Conservation (phyloP, 495 filamentous ascomycete species). For the Penicillium simplicissimum region DNA sequence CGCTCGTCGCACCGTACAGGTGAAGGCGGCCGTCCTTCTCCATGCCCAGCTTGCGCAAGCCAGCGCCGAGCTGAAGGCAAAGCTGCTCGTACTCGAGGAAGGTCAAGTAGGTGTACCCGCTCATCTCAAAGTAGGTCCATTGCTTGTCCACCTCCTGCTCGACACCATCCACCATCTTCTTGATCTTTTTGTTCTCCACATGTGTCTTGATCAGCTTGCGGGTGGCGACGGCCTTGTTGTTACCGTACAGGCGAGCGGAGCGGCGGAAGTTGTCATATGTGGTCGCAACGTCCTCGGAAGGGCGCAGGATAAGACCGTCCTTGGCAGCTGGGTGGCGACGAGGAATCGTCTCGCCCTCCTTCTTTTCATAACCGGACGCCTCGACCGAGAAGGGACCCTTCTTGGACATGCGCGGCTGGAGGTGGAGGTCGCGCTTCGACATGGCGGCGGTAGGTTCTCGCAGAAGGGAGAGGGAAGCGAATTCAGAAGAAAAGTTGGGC, state of each 20-base stretch:
- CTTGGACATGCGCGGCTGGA: conserved; percentile 63
- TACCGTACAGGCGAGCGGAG: conserved; percentile 80
- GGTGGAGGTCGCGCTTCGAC: conserved; percentile 51
- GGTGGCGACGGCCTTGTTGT: conserved; percentile 80
- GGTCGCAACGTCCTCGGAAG: conserved; percentile 74
- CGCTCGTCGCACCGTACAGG: conserved; percentile 86
- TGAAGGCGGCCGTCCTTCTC: conserved; percentile 73
- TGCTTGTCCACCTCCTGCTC: conserved; percentile 90
- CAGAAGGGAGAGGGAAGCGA: conserved; percentile 12
- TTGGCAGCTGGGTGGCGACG: conserved; percentile 74
- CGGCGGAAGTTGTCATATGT: conserved; percentile 82
- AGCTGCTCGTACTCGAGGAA: conserved; percentile 87
- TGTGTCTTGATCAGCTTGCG: conserved; percentile 83
- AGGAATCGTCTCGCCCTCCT: conserved; percentile 88
- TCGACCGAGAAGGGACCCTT: conserved; percentile 75
- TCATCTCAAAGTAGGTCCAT: conserved; percentile 95
- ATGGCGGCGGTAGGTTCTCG: conserved; percentile 26
- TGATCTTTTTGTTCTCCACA: conserved; percentile 92
- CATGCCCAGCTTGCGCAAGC: conserved; percentile 79
- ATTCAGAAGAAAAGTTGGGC: neutral
- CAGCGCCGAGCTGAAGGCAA: conserved; percentile 70
- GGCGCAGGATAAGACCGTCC: conserved; percentile 65
- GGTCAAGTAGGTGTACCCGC: conserved; percentile 79
- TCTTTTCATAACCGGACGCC: conserved; percentile 66
- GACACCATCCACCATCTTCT: conserved; percentile 91